Evolutionary conservation across 805 yeast genomes (phyloP), one percentile per base, ranked within the genome.

Genomic region (Kregervanrija pseudodelftensis): DNA sequence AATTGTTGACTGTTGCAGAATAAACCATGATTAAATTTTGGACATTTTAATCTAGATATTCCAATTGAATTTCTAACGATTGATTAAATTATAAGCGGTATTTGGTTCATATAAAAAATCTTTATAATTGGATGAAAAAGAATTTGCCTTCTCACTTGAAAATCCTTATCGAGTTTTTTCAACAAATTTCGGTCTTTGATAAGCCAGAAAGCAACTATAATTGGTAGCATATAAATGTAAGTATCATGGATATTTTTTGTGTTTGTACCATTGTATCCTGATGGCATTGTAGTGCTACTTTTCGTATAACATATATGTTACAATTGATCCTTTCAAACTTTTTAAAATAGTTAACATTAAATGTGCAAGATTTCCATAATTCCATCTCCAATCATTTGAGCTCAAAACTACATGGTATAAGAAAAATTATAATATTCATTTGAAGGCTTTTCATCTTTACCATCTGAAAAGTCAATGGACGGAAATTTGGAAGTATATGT

Each of bases 11-110:
- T 15, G 75, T 82, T 7, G 77, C 95, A 39, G 86, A 72, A 52
- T 76, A 85, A 0, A 95, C 80, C 50, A 89, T 11, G 90, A 81
- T 95, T 96, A 89, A 0, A 96, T 83, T 49, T 80, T 67, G 28
- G 91, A 80, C 72, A 88, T 91, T 2, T 97, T 97, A 46, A 56
- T 90, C 97, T 40, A 90, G 74, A 51, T 72, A 3, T 61, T 55
- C n/a, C 67, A 65, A 38, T 68, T 58, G 73, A 86, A 89, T 44
- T 65, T 67, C 5, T 67, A 53, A 32, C 75, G 58, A 1, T 80
- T 59, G 59, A 86, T 87, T 64, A 77, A 88, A 2, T 65, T 51
- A 58, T 79, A 87, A 0, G 95, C 72, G 1, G 72, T 45, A 33
- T 60, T 53, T 1, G 96, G 90, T 57, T 89, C 85, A 55, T 64